phyloP scores from a whole-genome alignment of 345 rosid genomes.

The Euphorbia peplus region DNA sequence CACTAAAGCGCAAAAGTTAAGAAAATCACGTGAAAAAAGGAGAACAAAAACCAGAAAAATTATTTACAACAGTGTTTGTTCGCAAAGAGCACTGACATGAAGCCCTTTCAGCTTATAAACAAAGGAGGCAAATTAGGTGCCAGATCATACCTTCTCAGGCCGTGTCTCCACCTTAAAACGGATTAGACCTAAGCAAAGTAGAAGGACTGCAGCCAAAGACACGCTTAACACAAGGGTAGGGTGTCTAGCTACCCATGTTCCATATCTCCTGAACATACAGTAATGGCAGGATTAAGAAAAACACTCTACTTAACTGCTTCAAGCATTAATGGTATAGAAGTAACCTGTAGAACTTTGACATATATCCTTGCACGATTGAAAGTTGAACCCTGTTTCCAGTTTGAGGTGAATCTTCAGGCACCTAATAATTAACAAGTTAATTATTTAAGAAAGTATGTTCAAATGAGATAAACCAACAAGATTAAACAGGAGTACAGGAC shows the following conservation, averaged over 20 bases:
- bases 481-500: constrained; percentile 1
- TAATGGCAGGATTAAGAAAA: constrained; percentile 11
- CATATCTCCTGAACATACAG: constrained; percentile 67
- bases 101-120: not conserved
- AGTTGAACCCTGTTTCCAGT: constrained; percentile 58
- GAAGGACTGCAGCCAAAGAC: constrained; percentile 63
- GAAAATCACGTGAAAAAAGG: not conserved
- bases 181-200: constrained; percentile 82
- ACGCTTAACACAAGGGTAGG: constrained; percentile 61
- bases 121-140: not conserved
- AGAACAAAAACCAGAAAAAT: not conserved
- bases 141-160: constrained; percentile 76
- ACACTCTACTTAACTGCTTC: constrained; percentile 9
- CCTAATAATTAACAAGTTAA: constrained; percentile 34
- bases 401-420: constrained; percentile 66
- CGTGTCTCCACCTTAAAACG: constrained; percentile 95
- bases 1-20: not conserved
- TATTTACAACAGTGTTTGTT: not conserved
- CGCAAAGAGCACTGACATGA: not conserved
- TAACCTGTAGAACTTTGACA: constrained; percentile 84
- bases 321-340: constrained; percentile 21
- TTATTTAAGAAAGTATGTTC: not conserved
- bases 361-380: constrained; percentile 82
- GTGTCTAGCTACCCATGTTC: constrained; percentile 89
- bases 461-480: constrained; percentile 7